A percentile compares a stretch with the other conserved stretches of the same genome.
Evolutionary conservation across 345 rosid genomes (phyloP).

Genomic region (Linum lewisii): DNA sequence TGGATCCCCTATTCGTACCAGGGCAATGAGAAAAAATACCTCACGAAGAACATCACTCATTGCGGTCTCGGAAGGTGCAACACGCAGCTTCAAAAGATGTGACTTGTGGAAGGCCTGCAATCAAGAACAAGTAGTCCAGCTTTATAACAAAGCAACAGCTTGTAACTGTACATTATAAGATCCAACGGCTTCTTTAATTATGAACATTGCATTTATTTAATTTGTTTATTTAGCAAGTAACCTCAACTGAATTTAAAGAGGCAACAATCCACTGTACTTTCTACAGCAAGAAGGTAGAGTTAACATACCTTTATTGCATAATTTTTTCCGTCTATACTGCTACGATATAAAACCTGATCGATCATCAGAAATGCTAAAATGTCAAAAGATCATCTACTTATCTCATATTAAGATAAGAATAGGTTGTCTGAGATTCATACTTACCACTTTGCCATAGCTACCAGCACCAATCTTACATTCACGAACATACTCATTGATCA

Average conservation of each 20-base stretch:
- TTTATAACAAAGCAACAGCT: too few species aligned
- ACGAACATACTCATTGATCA: conserved; percentile 80
- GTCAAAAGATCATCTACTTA: conserved; percentile 4
- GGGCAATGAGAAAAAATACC: conserved; percentile 31
- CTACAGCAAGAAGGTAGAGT: conserved; percentile 7
- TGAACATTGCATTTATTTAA: not conserved
- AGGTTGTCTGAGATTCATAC: too few species aligned
- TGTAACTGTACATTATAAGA: too few species aligned
- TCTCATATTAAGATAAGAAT: conserved; percentile 1
- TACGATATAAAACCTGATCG: conserved; percentile 72
- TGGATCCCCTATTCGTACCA: conserved; percentile 1
- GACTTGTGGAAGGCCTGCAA: conserved; percentile 92
- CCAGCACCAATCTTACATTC: conserved; percentile 84
- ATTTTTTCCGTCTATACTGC: conserved; percentile 60
- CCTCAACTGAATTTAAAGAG: not conserved
- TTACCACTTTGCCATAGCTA: conserved; percentile 99
- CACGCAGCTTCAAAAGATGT: conserved; percentile 71
- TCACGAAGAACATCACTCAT: conserved; percentile 96
- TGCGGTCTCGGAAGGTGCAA: conserved; percentile 97
- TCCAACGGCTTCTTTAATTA: not conserved
- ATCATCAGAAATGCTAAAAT: conserved; percentile 18
- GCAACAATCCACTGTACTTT: not conserved
- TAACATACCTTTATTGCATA: conserved; percentile 85
- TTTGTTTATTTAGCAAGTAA: not conserved
- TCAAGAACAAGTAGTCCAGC: conserved; percentile 7